Evolutionary conservation across 2,329 filamentous ascomycete genomes (phyloP), one percentile per base, ranked within the genome.

Genomic region (Aspergillus sp.): DNA sequence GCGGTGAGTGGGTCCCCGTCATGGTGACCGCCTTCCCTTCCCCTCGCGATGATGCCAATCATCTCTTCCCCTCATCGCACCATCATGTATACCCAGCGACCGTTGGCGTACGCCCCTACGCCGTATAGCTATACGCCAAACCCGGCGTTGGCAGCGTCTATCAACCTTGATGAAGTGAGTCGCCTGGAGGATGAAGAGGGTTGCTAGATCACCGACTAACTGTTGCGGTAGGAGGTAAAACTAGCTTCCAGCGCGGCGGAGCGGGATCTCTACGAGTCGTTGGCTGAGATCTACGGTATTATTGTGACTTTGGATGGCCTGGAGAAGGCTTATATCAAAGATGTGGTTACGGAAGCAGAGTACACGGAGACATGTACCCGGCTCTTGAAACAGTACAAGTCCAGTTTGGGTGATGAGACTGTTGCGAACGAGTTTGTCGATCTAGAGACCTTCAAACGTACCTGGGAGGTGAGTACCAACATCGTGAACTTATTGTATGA

Each of bases 261-360:
- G 79, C 89, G 94, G 63, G 93, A 99, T 74, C 83, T 98, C 1
- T 92, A 97, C 76, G 95, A 98, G 73, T 98, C 95, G 1, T 87
- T 99, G 13, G 95, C 94, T 58, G 95, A 99, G 78, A 89, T 99
- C 23, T 99, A 98, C 79, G 97, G 93, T 79, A 98, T 99, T 67
- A 94, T 99, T 39, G 86, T 97, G 63, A 98, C 95, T 0, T 83
- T 99, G 3, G 95, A 99, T 74, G 92, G 96, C 65, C 85, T 99
- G 1, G 95, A 99, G 72, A 97, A 96, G 76, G 96, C 94, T 0
- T 99, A 97, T 73, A 86, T 99, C 41, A 96, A 97, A 73, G 95
- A 99, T 82, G 94, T 92, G 21, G 89, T 99, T 54, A 87, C 90
- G 5, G 95, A 98, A 78, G 84, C 85, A 55, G 94, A 97, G 71